phyloP scores from a whole-genome alignment of 768 basidiomycete species.

The Leucosporidium creatinivorum region DNA sequence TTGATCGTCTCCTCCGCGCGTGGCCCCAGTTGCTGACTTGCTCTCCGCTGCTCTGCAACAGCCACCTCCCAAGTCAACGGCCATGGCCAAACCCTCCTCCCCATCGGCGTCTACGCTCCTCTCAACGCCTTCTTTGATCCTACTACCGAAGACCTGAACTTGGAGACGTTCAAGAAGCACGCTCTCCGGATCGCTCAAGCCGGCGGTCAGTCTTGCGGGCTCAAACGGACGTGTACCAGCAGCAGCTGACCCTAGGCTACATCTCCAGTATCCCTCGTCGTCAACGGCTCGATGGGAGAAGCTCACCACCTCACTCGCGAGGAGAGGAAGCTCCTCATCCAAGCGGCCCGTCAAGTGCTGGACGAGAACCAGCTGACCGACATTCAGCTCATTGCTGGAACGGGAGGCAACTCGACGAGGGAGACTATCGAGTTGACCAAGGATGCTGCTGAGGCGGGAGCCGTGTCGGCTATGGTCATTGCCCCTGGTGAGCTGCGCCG shows the following conservation, averaged over 20 bases:
- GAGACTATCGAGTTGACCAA: constrained; percentile 65
- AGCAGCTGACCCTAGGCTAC: neutral
- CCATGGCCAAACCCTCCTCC: constrained; percentile 44
- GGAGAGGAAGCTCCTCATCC: constrained; percentile 57
- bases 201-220: constrained; percentile 37
- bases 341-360: constrained; percentile 61
- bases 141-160: constrained; percentile 63
- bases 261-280: constrained; percentile 61
- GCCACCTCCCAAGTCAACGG: neutral
- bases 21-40: too few relatives aligned
- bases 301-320: constrained; percentile 55
- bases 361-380: constrained; percentile 63
- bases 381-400: constrained; percentile 69
- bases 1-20: too few relatives aligned
- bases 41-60: too few relatives aligned
- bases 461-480: constrained; percentile 80
- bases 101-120: constrained; percentile 73
- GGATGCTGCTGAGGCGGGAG: constrained; percentile 74
- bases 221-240: constrained; percentile 39
- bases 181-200: constrained; percentile 39
- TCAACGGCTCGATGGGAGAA: constrained; percentile 80
- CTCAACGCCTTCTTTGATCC: constrained; percentile 76
- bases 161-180: constrained; percentile 41
- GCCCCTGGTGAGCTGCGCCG: constrained; percentile 46
- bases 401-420: constrained; percentile 69